Base-by-base conservation (phyloP, 768 basidiomycete genomes). In the Russula compacta region DNA sequence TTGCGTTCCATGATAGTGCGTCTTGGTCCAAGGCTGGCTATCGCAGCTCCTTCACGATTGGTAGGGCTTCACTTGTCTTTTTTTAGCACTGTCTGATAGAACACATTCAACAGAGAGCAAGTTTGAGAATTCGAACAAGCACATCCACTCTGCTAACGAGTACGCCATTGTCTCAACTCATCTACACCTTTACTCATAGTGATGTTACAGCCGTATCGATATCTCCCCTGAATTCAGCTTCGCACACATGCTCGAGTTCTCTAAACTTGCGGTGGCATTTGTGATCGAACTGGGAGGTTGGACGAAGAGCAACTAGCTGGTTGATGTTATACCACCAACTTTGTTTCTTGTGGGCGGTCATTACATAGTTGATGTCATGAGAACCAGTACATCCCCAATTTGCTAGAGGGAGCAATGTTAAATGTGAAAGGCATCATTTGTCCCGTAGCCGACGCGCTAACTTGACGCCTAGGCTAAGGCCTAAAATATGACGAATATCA, bases 211-310 rank as follows among this genome's bases (percentile, higher is more conserved):
- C 71, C 87, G 87, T 54, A 88, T 89, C 58, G 89, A 95, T 70
- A 78, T 90, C 61, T 91, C 91, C 11, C 76, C 83, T 21, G 94
- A 95, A 72, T 97, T 97, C 74, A 89, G 86, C 69, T 98, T 95
- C 71, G 73, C 76, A 6, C 94, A 98, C 71, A 92, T 95, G 89
- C 83, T 75, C 73, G 83, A 73, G 72, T 83, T 83, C 73, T 79
- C 81, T 61, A 82, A 82, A 73, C 73, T 83, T 17, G 77, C 77
- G 4, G 74, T 78, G 2, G 79, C 76, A 1, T 82, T 81, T 56
- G 79, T 78, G 12, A 71, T 81, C 60, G 81, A 82, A 69, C 69
- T 82, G 15, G 80, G 71, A 21, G 78, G 77, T n/a, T 77, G 76
- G 75, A 68, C 70, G 58, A 68, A 72, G 63, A 60, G 61, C 48